A percentile compares a stretch with the other conserved stretches of the same genome.
phyloP scores from a whole-genome alignment of 73 alveolate genomes.

The Urostyla sp. region DNA sequence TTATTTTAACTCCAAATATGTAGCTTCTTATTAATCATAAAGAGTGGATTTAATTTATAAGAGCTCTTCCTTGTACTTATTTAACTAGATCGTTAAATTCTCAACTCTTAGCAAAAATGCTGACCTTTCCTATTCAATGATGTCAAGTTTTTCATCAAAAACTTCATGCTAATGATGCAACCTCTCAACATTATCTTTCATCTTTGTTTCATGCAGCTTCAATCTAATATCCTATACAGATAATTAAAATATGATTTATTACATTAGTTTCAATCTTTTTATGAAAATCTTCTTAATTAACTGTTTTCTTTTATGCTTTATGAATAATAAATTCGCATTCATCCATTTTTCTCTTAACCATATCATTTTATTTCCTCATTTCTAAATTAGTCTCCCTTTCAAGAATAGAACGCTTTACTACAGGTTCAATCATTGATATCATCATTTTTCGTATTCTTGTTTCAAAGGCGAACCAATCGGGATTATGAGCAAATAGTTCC shows the following conservation, averaged over 20 bases:
- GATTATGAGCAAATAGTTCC: conserved; percentile 51
- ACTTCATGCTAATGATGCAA: conserved; percentile 23
- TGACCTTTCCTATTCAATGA: conserved; percentile 32
- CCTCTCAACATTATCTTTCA: conserved; percentile 15
- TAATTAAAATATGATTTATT: not conserved
- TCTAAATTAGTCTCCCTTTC: conserved; percentile 17
- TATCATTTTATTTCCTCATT: conserved; percentile 25
- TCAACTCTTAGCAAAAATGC: conserved; percentile 34
- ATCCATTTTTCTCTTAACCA: conserved; percentile 18
- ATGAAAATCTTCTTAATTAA: conserved; percentile 26
- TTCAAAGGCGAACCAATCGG: conserved; percentile 63
- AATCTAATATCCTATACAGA: not conserved
- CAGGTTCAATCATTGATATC: conserved; percentile 43
- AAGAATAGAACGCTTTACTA: conserved; percentile 11
- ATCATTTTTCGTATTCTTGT: conserved; percentile 52
- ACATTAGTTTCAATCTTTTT: conserved; percentile 32
- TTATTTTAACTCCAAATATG: conserved; percentile 29
- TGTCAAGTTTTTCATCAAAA: conserved; percentile 22
- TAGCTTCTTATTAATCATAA: not conserved
- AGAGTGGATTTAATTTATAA: not conserved
- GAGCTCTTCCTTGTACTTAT: conserved; percentile 26
- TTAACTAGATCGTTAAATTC: not conserved
- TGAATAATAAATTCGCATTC: conserved; percentile 55
- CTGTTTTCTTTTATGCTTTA: conserved; percentile 52
- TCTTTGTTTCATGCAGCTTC: conserved; percentile 8